These are phyloP conservation scores for Durotheca rogersii DNA, from an alignment of 495 filamentous ascomycete species.

Conservation along the genomic window DNA sequence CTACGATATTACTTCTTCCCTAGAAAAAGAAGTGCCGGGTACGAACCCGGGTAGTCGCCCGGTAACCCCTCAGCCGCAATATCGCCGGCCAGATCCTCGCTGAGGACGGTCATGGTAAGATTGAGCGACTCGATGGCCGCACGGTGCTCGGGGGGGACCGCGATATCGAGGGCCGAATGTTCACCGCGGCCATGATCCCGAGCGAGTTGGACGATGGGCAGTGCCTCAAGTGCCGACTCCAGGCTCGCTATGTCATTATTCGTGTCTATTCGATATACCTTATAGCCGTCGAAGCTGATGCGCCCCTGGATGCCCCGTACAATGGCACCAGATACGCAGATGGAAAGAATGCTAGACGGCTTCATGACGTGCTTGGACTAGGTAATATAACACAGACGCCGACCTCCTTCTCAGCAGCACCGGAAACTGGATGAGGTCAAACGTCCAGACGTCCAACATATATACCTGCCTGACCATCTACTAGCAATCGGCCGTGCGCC, in stretches of 20 bases:
- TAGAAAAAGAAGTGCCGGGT: neutral
- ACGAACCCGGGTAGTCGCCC: conserved; percentile 20
- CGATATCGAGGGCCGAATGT: conserved; percentile 38
- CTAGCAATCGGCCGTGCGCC: too few species aligned
- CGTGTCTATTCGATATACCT: conserved; percentile 13
- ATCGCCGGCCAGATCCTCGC: conserved; percentile 47
- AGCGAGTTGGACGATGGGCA: conserved; percentile 31
- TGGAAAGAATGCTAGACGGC: conserved; percentile 5
- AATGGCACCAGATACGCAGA: neutral
- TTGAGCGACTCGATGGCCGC: conserved; percentile 36
- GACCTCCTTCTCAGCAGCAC: too few species aligned
- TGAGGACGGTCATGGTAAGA: conserved; percentile 38
- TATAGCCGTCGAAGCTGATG: conserved; percentile 7
- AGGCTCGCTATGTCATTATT: neutral
- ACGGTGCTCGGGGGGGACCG: conserved; percentile 42
- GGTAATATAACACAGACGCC: neutral
- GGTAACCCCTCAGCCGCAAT: conserved; percentile 40
- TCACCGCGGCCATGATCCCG: conserved; percentile 5
- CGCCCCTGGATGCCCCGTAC: neutral
- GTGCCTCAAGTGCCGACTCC: conserved; percentile 7
- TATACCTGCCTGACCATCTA: too few species aligned
- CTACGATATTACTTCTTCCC: too few species aligned
- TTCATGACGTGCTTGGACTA: conserved; percentile 3
- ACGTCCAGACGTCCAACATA: too few species aligned
- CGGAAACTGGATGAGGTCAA: too few species aligned